Evolutionary conservation across 345 rosid genomes (phyloP).

Genomic region (Alliaria petiolata): DNA sequence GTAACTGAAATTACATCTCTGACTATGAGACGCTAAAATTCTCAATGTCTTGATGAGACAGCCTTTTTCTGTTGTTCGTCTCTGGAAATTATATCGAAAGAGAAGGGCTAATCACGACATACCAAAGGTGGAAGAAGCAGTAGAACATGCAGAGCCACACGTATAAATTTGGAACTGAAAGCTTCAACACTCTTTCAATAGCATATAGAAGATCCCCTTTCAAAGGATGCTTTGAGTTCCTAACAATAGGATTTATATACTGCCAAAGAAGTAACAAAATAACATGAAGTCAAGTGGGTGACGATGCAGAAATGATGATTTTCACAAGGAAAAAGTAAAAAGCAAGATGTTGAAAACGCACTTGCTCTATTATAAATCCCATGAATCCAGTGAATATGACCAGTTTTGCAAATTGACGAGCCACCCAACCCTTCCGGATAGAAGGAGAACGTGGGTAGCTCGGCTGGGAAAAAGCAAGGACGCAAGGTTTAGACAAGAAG

Average conservation of each 20-base stretch:
- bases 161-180: conserved; percentile 87
- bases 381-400: conserved; percentile 88
- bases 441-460: conserved; percentile 83
- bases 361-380: conserved; percentile 97
- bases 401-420: conserved; percentile 76
- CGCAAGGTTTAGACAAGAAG: not conserved
- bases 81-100: not conserved
- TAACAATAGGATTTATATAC: conserved; percentile 96
- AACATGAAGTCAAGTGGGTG: conserved; percentile 19
- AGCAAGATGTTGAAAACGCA: conserved; percentile 30
- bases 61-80: not conserved
- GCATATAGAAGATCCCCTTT: conserved; percentile 84
- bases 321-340: not conserved
- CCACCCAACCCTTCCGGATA: conserved; percentile 86
- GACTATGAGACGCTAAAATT: not conserved
- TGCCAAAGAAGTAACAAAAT: conserved; percentile 43
- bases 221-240: conserved; percentile 92
- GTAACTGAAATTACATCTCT: conserved; percentile 1
- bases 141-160: conserved; percentile 99
- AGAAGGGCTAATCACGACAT: conserved; percentile 25
- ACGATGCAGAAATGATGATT: not conserved
- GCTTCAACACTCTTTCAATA: conserved; percentile 93
- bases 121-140: conserved; percentile 98
- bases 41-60: not conserved
- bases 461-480: conserved; percentile 38